Percentiles rank a stretch among this genome's conserved stretches.
Conservation (phyloP, 768 basidiomycete genomes). For the Trametopsis cervina region DNA sequence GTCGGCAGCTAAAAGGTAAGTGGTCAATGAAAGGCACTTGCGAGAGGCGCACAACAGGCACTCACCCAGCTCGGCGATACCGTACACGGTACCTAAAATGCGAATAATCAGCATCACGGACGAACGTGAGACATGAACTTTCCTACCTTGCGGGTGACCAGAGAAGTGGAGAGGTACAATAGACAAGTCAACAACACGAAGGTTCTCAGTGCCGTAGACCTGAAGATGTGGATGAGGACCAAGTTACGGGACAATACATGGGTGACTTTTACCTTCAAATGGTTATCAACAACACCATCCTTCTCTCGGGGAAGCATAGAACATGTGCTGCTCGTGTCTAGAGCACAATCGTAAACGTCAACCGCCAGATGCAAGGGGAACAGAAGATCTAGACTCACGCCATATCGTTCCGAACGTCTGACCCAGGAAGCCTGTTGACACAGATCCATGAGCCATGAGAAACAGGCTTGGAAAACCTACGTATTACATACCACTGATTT, state of each 20-base stretch:
- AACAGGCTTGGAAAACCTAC: too few relatives aligned
- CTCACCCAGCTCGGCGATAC: constrained; percentile 23
- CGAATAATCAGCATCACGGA: neutral
- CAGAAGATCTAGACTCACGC: too few relatives aligned
- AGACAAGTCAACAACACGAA: constrained; percentile 38
- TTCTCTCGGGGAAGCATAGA: constrained; percentile 32
- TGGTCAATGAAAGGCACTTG: neutral
- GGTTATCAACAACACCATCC: constrained; percentile 29
- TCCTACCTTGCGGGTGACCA: constrained; percentile 27
- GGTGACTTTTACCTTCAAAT: constrained; percentile 22
- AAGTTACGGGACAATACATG: constrained; percentile 11
- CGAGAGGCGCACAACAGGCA: neutral
- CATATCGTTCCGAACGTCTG: constrained; percentile 15
- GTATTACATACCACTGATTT: constrained; percentile 12
- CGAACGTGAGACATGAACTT: neutral
- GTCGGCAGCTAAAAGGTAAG: constrained; percentile 15
- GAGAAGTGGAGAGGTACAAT: constrained; percentile 34
- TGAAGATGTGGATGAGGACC: neutral
- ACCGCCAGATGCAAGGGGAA: too few relatives aligned
- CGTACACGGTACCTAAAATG: constrained; percentile 14
- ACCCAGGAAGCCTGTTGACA: constrained; percentile 19
- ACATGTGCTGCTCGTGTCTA: constrained; percentile 30
- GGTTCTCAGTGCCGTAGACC: constrained; percentile 31
- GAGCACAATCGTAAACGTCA: too few relatives aligned
- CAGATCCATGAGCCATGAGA: neutral